phyloP scores from a whole-genome alignment of 768 basidiomycete genomes.

The Pisolithus tinctorius region DNA sequence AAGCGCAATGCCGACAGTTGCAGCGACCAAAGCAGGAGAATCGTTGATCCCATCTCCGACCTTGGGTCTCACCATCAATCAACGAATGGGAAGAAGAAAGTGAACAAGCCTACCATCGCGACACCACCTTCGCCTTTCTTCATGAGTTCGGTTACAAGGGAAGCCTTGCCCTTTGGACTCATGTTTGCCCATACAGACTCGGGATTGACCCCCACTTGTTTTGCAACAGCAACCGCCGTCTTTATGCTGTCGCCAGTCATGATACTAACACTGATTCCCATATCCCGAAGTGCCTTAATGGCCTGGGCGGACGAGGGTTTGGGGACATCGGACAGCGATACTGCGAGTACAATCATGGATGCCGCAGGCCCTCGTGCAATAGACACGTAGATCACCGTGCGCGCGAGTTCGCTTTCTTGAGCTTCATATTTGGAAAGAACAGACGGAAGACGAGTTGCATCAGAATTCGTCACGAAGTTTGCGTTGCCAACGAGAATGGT shows the following conservation, averaged over 20 bases:
- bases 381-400: constrained; percentile 85
- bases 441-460: constrained; percentile 47
- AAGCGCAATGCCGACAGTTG: constrained; percentile 93
- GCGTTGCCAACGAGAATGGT: constrained; percentile 72
- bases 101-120: constrained; percentile 67
- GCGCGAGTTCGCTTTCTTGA: constrained; percentile 63
- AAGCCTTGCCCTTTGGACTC: constrained; percentile 94
- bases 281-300: constrained; percentile 68
- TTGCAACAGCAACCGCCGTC: constrained; percentile 85
- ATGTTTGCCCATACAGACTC: constrained; percentile 87
- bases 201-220: constrained; percentile 78
- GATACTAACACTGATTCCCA: constrained; percentile 92
- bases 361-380: constrained; percentile 35
- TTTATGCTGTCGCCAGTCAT: constrained; percentile 88
- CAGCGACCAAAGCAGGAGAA: constrained; percentile 92
- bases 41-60: constrained; percentile 99
- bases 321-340: constrained; percentile 83
- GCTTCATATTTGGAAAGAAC: constrained; percentile 58
- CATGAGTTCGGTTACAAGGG: constrained; percentile 75
- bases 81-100: neutral
- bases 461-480: constrained; percentile 56
- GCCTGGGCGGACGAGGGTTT: constrained; percentile 83
- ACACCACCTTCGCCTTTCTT: constrained; percentile 65
- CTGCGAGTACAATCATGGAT: constrained; percentile 61
- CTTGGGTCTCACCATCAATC: constrained; percentile 30